phyloP scores from a whole-genome alignment of 192 early-diverging fungal genomes.

The Entomortierella chlamydospora region DNA sequence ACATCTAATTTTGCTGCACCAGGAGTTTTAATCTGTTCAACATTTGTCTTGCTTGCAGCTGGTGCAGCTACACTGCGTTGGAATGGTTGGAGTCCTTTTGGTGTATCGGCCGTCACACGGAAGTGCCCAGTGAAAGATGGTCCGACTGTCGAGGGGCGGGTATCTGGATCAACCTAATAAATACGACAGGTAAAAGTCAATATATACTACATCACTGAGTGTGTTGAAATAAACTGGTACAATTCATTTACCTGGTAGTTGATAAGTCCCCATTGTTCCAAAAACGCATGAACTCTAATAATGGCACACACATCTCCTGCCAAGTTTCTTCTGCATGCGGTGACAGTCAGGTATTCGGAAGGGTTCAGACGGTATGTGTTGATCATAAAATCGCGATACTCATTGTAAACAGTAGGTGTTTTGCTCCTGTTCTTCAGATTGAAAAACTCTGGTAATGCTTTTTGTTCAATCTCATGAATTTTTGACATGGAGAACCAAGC shows the following conservation, averaged over 20 bases:
- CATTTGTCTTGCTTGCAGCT: conserved; percentile 26
- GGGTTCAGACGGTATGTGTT: conserved; percentile 97
- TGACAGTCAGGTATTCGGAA: conserved; percentile 96
- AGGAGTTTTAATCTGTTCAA: conserved; percentile 33
- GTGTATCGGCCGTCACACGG: conserved; percentile 94
- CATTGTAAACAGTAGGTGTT: conserved; percentile 91
- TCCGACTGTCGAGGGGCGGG: conserved; percentile 88
- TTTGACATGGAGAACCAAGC: conserved; percentile 90
- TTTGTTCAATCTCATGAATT: conserved; percentile 90
- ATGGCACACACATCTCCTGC: conserved; percentile 99
- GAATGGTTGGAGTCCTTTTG: conserved; percentile 87
- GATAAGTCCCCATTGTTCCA: conserved; percentile 99
- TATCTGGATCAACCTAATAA: conserved; percentile 88
- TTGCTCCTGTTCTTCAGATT: conserved; percentile 93
- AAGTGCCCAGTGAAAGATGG: conserved; percentile 99
- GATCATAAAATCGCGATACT: conserved; percentile 99
- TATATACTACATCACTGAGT: neutral
- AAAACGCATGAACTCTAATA: conserved; percentile 96
- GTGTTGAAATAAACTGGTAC: too few species aligned
- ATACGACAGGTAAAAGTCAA: neutral
- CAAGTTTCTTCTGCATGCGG: conserved; percentile 95
- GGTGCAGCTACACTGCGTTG: conserved; percentile 61
- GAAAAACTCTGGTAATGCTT: conserved; percentile 96
- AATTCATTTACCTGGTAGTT: conserved; percentile 87
- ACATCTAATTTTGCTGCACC: conserved; percentile 41